A percentile compares a stretch with the other conserved stretches of the same genome.
Evolutionary conservation across 768 basidiomycete species (phyloP).

Genomic region (Rhizopogon vinicolor): DNA sequence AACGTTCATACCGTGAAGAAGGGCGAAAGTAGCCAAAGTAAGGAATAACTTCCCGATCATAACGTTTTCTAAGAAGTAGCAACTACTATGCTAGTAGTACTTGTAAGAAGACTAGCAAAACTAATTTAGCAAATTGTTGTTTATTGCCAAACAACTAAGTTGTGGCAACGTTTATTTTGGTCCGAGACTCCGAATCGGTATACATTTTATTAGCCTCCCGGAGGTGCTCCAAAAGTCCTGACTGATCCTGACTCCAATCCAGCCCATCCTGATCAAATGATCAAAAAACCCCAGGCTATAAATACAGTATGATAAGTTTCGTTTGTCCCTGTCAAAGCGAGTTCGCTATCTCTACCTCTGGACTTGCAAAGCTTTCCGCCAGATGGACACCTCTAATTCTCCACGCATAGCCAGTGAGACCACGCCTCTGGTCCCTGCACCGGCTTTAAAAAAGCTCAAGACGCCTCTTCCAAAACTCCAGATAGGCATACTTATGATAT

Average conservation of each 20-base stretch:
- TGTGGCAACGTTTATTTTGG: too few species aligned
- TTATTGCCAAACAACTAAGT: too few species aligned
- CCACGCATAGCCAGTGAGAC: background rate
- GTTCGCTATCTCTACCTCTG: background rate
- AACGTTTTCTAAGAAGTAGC: background rate
- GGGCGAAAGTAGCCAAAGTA: constrained; percentile 37
- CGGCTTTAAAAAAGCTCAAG: background rate
- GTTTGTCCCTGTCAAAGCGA: background rate
- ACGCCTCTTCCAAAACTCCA: background rate
- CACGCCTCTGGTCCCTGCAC: background rate
- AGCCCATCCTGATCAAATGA: background rate
- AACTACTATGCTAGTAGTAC: too few species aligned
- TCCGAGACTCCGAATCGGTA: too few species aligned
- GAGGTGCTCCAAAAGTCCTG: too few species aligned
- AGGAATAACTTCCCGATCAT: constrained; percentile 50
- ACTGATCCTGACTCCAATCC: background rate
- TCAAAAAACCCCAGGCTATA: background rate
- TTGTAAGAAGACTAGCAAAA: too few species aligned
- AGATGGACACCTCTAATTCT: background rate
- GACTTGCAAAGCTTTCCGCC: background rate
- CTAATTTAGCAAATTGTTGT: too few species aligned
- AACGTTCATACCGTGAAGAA: constrained; percentile 49
- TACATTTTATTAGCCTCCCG: too few species aligned
- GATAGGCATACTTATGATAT: background rate
- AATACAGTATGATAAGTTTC: background rate